Evolutionary conservation across 345 rosid genomes (phyloP).

Genomic region (Camelina neglecta): DNA sequence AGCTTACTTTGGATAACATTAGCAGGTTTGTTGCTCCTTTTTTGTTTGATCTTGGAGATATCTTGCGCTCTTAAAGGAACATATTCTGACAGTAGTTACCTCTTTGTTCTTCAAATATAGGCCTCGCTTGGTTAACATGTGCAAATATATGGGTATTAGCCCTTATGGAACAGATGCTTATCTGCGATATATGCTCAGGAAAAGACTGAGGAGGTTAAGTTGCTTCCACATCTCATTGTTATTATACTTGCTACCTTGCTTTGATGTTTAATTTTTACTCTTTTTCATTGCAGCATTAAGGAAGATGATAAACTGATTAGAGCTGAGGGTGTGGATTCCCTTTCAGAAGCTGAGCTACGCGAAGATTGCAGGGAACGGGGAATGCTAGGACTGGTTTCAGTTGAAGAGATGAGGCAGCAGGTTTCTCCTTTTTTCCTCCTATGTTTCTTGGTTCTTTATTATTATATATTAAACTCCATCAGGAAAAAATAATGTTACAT

Average conservation of each 20-base stretch:
- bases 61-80: constrained; percentile 14
- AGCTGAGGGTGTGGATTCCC: constrained; percentile 75
- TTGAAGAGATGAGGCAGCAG: constrained; percentile 83
- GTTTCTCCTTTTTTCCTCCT: constrained; percentile 40
- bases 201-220: constrained; percentile 69
- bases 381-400: constrained; percentile 69
- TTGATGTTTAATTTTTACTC: constrained; percentile 12
- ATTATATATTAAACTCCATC: neutral
- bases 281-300: constrained; percentile 55
- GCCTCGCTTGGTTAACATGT: constrained; percentile 75
- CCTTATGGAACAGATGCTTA: constrained; percentile 78
- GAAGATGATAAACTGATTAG: constrained; percentile 71
- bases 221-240: constrained; percentile 29
- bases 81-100: constrained; percentile 11
- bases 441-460: constrained; percentile 17
- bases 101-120: constrained; percentile 43
- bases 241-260: constrained; percentile 16
- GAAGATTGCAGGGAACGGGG: constrained; percentile 83
- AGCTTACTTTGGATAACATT: constrained; percentile 75
- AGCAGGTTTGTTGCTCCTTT: constrained; percentile 56
- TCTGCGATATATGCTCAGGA: constrained; percentile 72
- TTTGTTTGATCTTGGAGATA: constrained; percentile 6
- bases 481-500: constrained; percentile 15
- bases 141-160: constrained; percentile 76
- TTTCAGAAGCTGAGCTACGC: constrained; percentile 72